Conservation (phyloP, 208 protist genomes). For the Porcisia deanei region DNA sequence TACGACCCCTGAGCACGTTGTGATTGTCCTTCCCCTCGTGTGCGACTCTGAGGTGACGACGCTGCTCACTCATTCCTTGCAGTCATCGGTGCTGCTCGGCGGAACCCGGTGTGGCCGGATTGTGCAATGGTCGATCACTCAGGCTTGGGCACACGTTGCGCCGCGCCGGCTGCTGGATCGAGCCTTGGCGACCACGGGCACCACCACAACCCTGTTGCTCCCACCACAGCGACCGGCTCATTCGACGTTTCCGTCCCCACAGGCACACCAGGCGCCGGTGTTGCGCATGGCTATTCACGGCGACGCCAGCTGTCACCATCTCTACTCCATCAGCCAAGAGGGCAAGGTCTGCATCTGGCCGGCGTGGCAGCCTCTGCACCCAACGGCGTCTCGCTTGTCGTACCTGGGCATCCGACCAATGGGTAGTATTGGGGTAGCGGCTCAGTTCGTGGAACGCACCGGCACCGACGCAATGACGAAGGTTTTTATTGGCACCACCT, state of each 20-base stretch:
- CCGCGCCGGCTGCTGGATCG: constrained; percentile 36
- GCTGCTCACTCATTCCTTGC: constrained; percentile 44
- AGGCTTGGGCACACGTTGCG: constrained; percentile 31
- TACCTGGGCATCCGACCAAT: constrained; percentile 47
- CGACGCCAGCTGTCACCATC: constrained; percentile 58
- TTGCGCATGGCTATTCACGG: constrained; percentile 64
- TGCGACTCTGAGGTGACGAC: constrained; percentile 56
- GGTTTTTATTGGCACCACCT: constrained; percentile 67
- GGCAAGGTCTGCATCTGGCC: constrained; percentile 72
- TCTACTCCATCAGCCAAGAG: constrained; percentile 73
- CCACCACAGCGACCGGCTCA: constrained; percentile 37
- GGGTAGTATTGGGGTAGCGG: constrained; percentile 45
- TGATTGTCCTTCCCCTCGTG: constrained; percentile 52
- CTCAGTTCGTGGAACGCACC: constrained; percentile 44
- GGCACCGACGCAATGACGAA: constrained; percentile 65
- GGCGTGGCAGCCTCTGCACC: constrained; percentile 36
- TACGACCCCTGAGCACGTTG: constrained; percentile 23
- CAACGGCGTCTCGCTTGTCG: constrained; percentile 41
- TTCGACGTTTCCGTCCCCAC: constrained; percentile 67
- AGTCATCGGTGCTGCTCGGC: constrained; percentile 39
- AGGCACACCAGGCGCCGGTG: constrained; percentile 54
- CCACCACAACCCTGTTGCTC: constrained; percentile 33
- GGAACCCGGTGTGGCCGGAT: constrained; percentile 56
- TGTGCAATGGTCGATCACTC: constrained; percentile 42
- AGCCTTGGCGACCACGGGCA: constrained; percentile 44